phyloP scores from a whole-genome alignment of 768 basidiomycete genomes.

The Suillus tomentosus region DNA sequence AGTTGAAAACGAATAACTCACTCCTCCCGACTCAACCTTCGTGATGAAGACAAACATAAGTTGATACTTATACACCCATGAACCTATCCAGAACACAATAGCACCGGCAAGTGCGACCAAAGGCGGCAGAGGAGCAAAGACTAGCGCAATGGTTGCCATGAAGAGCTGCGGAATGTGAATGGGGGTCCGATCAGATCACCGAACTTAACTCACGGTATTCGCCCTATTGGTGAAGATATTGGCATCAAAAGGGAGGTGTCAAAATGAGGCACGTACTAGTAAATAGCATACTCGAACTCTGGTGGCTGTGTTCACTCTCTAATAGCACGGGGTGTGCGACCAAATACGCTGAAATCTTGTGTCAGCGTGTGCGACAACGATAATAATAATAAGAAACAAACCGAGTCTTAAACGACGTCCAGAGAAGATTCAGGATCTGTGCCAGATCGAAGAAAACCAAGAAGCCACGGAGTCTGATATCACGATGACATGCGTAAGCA shows the following conservation, averaged over 20 bases:
- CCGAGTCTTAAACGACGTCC: conserved; percentile 83
- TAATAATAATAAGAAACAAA: conserved; percentile 36
- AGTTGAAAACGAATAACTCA: conserved; percentile 40
- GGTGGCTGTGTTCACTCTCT: conserved; percentile 90
- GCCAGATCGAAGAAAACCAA: conserved; percentile 93
- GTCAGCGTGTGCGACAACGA: conserved; percentile 9
- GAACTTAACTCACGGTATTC: conserved; percentile 50
- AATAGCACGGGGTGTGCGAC: conserved; percentile 88
- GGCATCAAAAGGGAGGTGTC: conserved; percentile 9
- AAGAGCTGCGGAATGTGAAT: conserved; percentile 55
- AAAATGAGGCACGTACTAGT: conserved; percentile 57
- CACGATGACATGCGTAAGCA: conserved; percentile 10
- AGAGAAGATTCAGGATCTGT: conserved; percentile 88
- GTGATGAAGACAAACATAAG: conserved; percentile 93
- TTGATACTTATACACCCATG: conserved; percentile 94
- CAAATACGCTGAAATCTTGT: conserved; percentile 57
- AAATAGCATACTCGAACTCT: conserved; percentile 84
- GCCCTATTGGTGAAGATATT: conserved; percentile 38
- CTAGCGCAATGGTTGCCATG: conserved; percentile 90
- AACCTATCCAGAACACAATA: conserved; percentile 84
- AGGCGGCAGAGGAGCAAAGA: conserved; percentile 94
- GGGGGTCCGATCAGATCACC: not conserved
- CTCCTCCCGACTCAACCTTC: conserved; percentile 91
- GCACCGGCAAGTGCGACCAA: conserved; percentile 83
- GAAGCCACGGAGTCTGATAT: conserved; percentile 83